Percentiles rank a stretch among this genome's conserved stretches.
phyloP scores from a whole-genome alignment of 1,284 basidiomycete genomes.

The Heterobasidion annosum region DNA sequence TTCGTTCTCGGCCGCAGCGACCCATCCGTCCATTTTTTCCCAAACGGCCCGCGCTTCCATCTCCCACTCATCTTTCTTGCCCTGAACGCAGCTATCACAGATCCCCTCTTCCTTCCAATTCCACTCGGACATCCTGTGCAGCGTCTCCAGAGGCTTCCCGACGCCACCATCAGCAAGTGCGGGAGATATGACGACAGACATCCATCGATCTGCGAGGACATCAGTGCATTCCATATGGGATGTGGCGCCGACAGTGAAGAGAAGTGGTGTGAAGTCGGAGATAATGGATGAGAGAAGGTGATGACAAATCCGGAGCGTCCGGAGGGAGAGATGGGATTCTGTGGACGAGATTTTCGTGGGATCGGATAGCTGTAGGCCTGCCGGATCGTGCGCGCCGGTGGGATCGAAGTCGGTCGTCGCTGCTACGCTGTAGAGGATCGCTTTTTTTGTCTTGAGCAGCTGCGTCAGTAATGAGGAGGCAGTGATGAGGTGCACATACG shows the following conservation, averaged over 20 bases:
- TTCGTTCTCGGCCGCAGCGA: constrained; percentile 16
- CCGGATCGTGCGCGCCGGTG: constrained; percentile 11
- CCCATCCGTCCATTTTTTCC: constrained; percentile 47
- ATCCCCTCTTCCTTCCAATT: constrained; percentile 51
- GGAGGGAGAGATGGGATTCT: constrained; percentile 14
- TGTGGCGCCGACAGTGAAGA: constrained; percentile 62
- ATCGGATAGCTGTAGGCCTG: constrained; percentile 15
- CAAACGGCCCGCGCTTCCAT: constrained; percentile 24
- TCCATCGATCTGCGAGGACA: constrained; percentile 60
- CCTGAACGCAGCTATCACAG: constrained; percentile 45
- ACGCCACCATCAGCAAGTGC: constrained; percentile 49
- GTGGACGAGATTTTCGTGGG: background rate
- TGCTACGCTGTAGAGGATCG: constrained; percentile 50
- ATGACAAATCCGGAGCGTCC: constrained; percentile 18
- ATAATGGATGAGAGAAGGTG: constrained; percentile 31
- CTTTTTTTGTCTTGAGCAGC: constrained; percentile 42
- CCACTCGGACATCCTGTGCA: constrained; percentile 45
- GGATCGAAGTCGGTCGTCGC: constrained; percentile 43
- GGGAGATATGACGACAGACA: constrained; percentile 53
- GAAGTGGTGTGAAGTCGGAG: constrained; percentile 55
- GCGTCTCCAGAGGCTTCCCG: constrained; percentile 58
- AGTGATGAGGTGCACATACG: background rate
- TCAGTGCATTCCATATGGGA: constrained; percentile 67
- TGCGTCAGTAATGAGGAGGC: background rate
- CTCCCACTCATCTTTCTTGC: constrained; percentile 59